Conservation (phyloP, 805 yeast genomes). For the Cyberlindnera galapagoensis region DNA sequence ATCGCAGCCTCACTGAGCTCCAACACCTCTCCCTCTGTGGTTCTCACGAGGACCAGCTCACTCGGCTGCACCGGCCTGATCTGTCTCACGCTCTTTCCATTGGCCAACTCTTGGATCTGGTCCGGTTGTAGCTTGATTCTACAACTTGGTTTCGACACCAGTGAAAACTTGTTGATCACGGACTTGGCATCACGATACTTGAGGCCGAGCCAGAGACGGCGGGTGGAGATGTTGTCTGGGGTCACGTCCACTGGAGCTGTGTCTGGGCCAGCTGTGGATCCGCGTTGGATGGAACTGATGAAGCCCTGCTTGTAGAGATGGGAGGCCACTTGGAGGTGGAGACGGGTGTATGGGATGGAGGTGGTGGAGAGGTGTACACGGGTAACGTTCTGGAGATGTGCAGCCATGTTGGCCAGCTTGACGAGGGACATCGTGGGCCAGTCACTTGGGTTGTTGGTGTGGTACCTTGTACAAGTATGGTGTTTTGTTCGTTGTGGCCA, state of each 20-base stretch:
- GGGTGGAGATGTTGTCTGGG: conserved; percentile 76
- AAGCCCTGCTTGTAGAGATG: conserved; percentile 91
- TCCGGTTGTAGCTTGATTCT: conserved; percentile 54
- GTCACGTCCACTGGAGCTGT: conserved; percentile 66
- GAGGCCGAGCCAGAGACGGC: conserved; percentile 87
- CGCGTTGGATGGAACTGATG: conserved; percentile 75
- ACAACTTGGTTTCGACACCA: conserved; percentile 83
- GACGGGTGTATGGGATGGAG: conserved; percentile 72
- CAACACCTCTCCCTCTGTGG: conserved; percentile 42
- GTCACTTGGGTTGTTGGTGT: not conserved
- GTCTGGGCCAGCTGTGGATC: conserved; percentile 84
- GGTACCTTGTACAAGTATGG: not conserved
- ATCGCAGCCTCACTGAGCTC: conserved; percentile 85
- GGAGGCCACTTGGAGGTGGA: conserved; percentile 77
- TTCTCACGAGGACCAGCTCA: conserved; percentile 69
- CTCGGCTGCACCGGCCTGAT: conserved; percentile 84
- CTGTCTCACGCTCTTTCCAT: conserved; percentile 68
- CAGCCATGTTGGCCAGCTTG: conserved; percentile 74
- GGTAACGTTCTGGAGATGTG: conserved; percentile 85
- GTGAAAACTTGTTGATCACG: conserved; percentile 61
- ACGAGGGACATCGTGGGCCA: conserved; percentile 68
- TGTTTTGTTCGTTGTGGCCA: no score
- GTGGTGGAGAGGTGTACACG: conserved; percentile 70
- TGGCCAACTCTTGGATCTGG: conserved; percentile 67
- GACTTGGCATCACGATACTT: conserved; percentile 80